Evolutionary conservation across 202 grass and related monocot species (phyloP).

Genomic region (Cymbopogon flexuosus): DNA sequence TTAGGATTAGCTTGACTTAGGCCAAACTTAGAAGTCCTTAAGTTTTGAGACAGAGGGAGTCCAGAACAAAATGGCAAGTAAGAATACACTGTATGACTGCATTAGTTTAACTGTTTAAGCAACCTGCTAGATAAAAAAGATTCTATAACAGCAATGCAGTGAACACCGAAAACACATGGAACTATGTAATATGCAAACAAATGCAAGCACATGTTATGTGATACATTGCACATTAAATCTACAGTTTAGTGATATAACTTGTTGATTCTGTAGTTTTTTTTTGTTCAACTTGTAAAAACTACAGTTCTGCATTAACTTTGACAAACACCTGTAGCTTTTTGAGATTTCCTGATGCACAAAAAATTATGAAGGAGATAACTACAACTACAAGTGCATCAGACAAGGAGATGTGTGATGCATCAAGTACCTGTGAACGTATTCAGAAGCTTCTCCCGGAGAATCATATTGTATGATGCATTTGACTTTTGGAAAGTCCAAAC

Average conservation of each 20-base stretch:
- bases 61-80: not conserved
- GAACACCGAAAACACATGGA: not conserved
- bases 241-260: not conserved
- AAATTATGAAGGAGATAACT: not conserved
- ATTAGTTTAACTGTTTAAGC: not conserved
- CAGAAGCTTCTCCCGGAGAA: constrained; percentile 92
- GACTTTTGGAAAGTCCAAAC: constrained; percentile 92
- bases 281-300: not conserved
- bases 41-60: not conserved
- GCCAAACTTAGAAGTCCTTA: not conserved
- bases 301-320: not conserved
- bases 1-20: not conserved
- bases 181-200: constrained; percentile 11
- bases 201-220: constrained; percentile 1
- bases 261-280: not conserved
- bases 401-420: not conserved
- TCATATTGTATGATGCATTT: constrained; percentile 91
- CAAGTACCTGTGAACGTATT: constrained; percentile 93
- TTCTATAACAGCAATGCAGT: not conserved
- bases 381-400: constrained; percentile 22
- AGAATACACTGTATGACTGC: not conserved
- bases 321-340: not conserved
- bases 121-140: not conserved
- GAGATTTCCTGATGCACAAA: not conserved
- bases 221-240: not conserved